Evolutionary conservation across 805 yeast genomes (phyloP).

Genomic region (Saccharomycopsis sp.): DNA sequence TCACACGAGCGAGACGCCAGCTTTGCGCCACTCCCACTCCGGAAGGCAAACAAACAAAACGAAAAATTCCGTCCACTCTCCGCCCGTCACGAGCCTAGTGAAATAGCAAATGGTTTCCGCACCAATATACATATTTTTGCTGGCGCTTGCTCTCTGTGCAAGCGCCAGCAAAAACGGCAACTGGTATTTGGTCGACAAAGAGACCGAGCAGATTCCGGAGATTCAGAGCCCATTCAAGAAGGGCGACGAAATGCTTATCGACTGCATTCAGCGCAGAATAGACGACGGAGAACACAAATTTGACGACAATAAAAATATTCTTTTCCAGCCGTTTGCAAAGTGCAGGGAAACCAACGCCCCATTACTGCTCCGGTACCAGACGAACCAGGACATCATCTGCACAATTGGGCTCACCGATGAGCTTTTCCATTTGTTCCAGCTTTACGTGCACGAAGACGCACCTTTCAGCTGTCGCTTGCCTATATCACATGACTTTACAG

Average conservation of each 20-base stretch:
- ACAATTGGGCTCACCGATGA: constrained; percentile 58
- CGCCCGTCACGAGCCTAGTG: no score
- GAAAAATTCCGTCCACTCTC: no score
- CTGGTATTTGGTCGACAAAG: constrained; percentile 12
- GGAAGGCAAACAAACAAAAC: no score
- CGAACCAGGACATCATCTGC: constrained; percentile 46
- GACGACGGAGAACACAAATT: constrained; percentile 72
- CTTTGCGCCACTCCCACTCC: no score
- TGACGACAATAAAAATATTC: constrained; percentile 48
- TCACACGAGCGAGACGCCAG: no score
- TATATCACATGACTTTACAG: constrained; percentile 32
- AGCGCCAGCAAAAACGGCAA: not conserved
- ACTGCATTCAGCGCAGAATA: constrained; percentile 62
- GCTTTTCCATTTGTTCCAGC: constrained; percentile 63
- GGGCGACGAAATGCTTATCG: constrained; percentile 39
- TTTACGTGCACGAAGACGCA: constrained; percentile 69
- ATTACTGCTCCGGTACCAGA: constrained; percentile 46
- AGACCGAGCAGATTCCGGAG: constrained; percentile 9
- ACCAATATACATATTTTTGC: not conserved
- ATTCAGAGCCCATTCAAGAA: not conserved
- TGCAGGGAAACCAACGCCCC: constrained; percentile 64
- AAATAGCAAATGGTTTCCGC: not conserved
- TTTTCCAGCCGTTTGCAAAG: constrained; percentile 51
- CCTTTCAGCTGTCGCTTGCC: constrained; percentile 68
- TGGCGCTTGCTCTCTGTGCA: not conserved